Percentiles rank a stretch among this genome's conserved stretches.
phyloP scores from a whole-genome alignment of 495 filamentous ascomycete species.

The Hypoxylon trugodes region DNA sequence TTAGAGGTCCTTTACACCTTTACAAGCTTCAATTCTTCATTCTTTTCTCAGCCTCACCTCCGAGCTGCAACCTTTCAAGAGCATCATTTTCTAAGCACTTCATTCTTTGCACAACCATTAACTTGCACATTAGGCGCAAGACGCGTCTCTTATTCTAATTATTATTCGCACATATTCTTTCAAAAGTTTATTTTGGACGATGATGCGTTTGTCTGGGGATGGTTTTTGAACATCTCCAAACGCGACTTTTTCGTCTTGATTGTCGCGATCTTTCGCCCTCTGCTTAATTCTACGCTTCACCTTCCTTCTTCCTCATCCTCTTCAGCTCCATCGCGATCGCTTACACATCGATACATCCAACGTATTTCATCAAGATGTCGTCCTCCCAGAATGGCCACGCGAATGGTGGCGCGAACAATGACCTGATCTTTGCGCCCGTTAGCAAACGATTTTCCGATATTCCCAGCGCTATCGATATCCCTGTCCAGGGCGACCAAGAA shows the following conservation, averaged over 20 bases:
- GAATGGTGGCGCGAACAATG: constrained; percentile 41
- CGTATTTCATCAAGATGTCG: constrained; percentile 33
- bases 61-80: constrained; percentile 10
- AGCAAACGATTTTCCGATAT: constrained; percentile 84
- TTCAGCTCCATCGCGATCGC: not conserved
- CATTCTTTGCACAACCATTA: constrained; percentile 4
- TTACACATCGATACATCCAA: not conserved
- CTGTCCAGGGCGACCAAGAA: constrained; percentile 78
- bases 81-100: constrained; percentile 1
- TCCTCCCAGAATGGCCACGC: constrained; percentile 45
- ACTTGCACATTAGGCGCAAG: not conserved
- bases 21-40: not conserved
- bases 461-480: constrained; percentile 87
- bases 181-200: constrained; percentile 4
- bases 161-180: not conserved
- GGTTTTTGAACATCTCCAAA: constrained; percentile 16
- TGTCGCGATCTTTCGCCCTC: not conserved
- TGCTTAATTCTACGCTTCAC: not conserved
- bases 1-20: no score
- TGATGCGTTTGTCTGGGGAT: constrained; percentile 23
- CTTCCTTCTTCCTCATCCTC: not conserved
- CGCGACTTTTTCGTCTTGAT: not conserved
- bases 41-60: constrained; percentile 30
- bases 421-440: constrained; percentile 26
- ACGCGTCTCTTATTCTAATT: not conserved